Evolutionary conservation across 2,329 filamentous ascomycete species (phyloP).

Genomic region (Ascocoryne sarcoides): DNA sequence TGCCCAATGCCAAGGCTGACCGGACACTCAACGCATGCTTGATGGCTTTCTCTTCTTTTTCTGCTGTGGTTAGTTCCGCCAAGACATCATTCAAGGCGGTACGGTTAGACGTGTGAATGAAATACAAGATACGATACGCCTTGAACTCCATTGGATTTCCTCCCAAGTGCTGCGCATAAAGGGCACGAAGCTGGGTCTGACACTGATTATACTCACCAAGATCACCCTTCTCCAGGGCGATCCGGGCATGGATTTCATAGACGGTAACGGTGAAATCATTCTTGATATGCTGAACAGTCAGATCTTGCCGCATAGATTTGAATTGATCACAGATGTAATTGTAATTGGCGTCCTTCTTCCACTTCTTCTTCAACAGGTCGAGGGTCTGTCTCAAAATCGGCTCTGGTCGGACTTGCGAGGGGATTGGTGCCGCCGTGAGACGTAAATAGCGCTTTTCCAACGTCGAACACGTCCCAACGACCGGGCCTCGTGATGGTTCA

Average conservation of each 20-base stretch:
- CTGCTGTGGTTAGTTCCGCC: constrained; percentile 97
- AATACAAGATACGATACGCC: constrained; percentile 99
- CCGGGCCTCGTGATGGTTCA: constrained; percentile 54
- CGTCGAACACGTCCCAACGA: constrained; percentile 74
- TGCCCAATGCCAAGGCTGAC: constrained; percentile 83
- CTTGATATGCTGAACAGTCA: constrained; percentile 95
- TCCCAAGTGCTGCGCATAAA: constrained; percentile 80
- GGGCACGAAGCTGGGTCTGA: constrained; percentile 89
- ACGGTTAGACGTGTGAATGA: constrained; percentile 97
- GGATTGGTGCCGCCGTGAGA: constrained; percentile 80
- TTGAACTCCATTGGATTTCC: constrained; percentile 94
- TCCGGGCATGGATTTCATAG: constrained; percentile 95
- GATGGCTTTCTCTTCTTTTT: constrained; percentile 76
- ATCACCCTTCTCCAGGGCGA: constrained; percentile 96
- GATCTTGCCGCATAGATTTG: constrained; percentile 94
- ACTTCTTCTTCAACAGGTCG: constrained; percentile 86
- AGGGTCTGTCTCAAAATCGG: constrained; percentile 72
- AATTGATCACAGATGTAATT: constrained; percentile 98
- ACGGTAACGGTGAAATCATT: constrained; percentile 94
- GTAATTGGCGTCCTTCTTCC: constrained; percentile 90
- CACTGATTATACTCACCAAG: constrained; percentile 99
- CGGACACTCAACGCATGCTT: constrained; percentile 88
- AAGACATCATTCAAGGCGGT: constrained; percentile 96
- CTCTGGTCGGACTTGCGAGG: constrained; percentile 81
- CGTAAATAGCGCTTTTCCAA: constrained; percentile 94